These are phyloP conservation scores for Paramecium primaurelia DNA, from an alignment of 73 alveolate species.

Conservation along the genomic window DNA sequence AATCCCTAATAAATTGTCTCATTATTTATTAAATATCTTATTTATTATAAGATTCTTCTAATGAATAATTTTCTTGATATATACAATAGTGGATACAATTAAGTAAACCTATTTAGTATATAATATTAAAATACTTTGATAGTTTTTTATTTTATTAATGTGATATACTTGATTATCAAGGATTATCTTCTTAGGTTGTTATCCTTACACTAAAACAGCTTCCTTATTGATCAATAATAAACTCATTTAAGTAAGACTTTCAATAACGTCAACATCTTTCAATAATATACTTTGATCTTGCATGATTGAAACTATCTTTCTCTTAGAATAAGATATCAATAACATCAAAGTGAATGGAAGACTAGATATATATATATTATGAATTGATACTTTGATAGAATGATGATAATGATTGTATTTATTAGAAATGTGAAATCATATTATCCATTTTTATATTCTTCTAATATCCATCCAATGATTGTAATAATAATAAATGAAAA, in stretches of 20 bases:
- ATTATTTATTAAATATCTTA: background rate
- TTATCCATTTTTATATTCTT: background rate
- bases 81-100: background rate
- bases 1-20: background rate
- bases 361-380: background rate
- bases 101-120: background rate
- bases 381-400: background rate
- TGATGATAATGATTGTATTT: background rate
- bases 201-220: background rate
- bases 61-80: background rate
- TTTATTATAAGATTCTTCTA: background rate
- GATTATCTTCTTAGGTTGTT: background rate
- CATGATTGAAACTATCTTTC: background rate
- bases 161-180: background rate
- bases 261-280: background rate
- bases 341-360: background rate
- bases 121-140: background rate
- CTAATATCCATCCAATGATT: background rate
- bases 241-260: background rate
- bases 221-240: background rate
- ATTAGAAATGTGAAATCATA: background rate
- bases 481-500: background rate
- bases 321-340: background rate
- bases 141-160: background rate
- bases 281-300: background rate